A percentile compares a stretch with the other conserved stretches of the same genome.
phyloP scores from a whole-genome alignment of 352 stramenopile species.

The Phytophthora pisi region DNA sequence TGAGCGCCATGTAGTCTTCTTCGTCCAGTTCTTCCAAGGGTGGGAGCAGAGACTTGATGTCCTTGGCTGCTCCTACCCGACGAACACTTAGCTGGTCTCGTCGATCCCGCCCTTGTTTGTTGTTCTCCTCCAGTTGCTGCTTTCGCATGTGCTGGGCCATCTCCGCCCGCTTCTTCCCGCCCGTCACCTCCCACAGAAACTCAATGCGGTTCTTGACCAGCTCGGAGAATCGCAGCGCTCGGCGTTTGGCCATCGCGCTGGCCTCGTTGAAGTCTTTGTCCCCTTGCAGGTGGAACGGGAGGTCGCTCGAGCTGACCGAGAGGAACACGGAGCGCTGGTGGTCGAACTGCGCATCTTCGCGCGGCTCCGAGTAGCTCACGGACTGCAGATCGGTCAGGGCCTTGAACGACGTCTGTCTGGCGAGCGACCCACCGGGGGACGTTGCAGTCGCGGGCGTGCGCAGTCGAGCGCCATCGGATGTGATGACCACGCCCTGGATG shows the following conservation, averaged over 20 bases:
- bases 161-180: slow-evolving; percentile 43
- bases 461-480: slow-evolving; percentile 22
- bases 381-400: slow-evolving; percentile 69
- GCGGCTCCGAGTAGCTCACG: slow-evolving; percentile 45
- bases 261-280: slow-evolving; percentile 73
- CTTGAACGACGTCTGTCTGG: slow-evolving; percentile 66
- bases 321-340: slow-evolving; percentile 57
- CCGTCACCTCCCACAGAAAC: slow-evolving; percentile 73
- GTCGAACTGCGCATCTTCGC: slow-evolving; percentile 70
- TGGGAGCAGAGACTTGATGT: slow-evolving; percentile 15
- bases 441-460: not conserved
- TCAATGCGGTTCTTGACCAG: slow-evolving; percentile 48
- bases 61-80: slow-evolving; percentile 6
- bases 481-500: slow-evolving; percentile 49
- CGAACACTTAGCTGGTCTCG: slow-evolving; percentile 28
- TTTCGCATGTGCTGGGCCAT: slow-evolving; percentile 29
- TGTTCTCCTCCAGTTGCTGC: slow-evolving; percentile 21
- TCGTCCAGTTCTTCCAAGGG: slow-evolving; percentile 48
- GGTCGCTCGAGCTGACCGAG: slow-evolving; percentile 22
- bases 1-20: slow-evolving; percentile 69
- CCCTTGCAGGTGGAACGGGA: slow-evolving; percentile 82
- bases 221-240: slow-evolving; percentile 57
- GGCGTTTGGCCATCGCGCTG: slow-evolving; percentile 55
- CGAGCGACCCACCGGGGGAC: slow-evolving; percentile 27
- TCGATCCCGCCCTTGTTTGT: slow-evolving; percentile 10